Base-by-base conservation (phyloP, 1,139 yeast species). In the Magnusiomyces tetraspermus region DNA sequence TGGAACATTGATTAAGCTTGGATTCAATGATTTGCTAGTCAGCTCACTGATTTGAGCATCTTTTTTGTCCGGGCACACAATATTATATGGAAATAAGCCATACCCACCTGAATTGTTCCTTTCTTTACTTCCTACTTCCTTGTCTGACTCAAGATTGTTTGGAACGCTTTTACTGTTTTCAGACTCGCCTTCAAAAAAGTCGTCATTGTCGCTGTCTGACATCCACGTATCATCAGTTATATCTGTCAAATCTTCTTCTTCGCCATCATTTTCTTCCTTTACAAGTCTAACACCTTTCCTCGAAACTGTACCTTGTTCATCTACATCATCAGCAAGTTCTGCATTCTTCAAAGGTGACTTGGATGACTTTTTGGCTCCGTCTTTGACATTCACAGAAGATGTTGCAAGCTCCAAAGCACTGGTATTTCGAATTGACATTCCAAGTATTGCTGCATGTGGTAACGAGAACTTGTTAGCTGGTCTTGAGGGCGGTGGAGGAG, bases 371-470 rank as follows among this genome's bases (percentile, higher is more conserved):
- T 28, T 23, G 31, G 6, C 28, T 3, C 15, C 23, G 15, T 40
- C 33, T 33, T 21, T n/a, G 23, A 31, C 30, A 28, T 21, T 1
- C 19, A 21, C 26, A 33, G 4, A 31, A 3, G 49, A n/a, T 6
- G n/a, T 17, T 3, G 53, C 52, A 8, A 53, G 46, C 13, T 53
- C 56, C 21, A 49, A 23, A 4, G 44, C 52, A 42, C 56, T 53
- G 6, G 53, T 51, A 42, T 51, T 53, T 24, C 51, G 33, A 38
- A 50, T 51, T 11, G 51, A 48, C 49, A 51, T 49, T 37, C 42
- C 49, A 24, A 50, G 5, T 10, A 15, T 45, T 11, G 10, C 21
- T n/a, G 23, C 6, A 13, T 10, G 11, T 5, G 15, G 15, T 10
- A 17, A n/a, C 19, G 13, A 23, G 30, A 41, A 23, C 15, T 30